Evolutionary conservation across 2,329 filamentous ascomycete species (phyloP).

Genomic region (Byssochlamys sp.): DNA sequence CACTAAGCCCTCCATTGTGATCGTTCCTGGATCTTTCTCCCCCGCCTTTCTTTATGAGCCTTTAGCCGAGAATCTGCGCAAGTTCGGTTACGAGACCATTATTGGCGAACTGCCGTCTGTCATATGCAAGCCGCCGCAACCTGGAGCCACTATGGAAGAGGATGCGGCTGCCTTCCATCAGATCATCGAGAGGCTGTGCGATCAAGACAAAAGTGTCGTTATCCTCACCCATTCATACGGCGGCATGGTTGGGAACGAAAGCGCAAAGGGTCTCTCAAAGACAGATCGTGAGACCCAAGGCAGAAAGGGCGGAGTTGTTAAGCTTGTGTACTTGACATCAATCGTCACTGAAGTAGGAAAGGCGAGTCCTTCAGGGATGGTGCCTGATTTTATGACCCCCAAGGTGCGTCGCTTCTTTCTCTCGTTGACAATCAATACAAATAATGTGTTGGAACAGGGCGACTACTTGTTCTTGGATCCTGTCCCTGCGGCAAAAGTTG

Average conservation of each 20-base stretch:
- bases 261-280: constrained; percentile 14
- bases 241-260: constrained; percentile 15
- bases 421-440: background rate
- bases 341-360: constrained; percentile 7
- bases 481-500: background rate
- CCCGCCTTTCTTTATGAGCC: background rate
- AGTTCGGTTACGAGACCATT: constrained; percentile 15
- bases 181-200: constrained; percentile 18
- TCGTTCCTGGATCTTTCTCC: background rate
- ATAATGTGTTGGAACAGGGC: background rate
- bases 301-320: constrained; percentile 17
- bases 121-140: constrained; percentile 2
- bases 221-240: constrained; percentile 20
- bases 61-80: background rate
- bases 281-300: constrained; percentile 12
- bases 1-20: background rate
- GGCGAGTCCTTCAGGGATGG: background rate
- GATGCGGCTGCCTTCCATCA: constrained; percentile 22
- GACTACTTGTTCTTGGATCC: constrained; percentile 6
- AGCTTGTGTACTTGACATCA: constrained; percentile 15
- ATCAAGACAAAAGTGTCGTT: constrained; percentile 13
- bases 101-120: constrained; percentile 6
- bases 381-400: background rate
- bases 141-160: constrained; percentile 20
- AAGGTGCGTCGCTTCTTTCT: background rate